A percentile compares a stretch with the other conserved stretches of the same genome.
Conservation (phyloP, 768 basidiomycete species). For the Leucocoprinus leucothites region DNA sequence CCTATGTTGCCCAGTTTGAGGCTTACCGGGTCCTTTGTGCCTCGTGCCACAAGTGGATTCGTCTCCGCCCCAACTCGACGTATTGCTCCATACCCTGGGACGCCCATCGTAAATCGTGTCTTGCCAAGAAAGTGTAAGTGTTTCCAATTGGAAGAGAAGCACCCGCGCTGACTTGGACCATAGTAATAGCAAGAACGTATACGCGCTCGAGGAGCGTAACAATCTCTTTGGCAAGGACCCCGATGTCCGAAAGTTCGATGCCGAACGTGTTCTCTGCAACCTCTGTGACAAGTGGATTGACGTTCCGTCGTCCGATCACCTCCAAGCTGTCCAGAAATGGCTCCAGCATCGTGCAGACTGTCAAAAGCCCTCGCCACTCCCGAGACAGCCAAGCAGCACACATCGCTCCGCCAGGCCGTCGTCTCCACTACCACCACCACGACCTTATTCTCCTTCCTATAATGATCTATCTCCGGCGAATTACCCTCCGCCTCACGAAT, state of each 20-base stretch:
- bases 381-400: not conserved
- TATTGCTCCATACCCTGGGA: slow-evolving; percentile 91
- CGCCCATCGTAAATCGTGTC: slow-evolving; percentile 78
- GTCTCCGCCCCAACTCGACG: slow-evolving; percentile 81
- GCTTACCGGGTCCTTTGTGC: slow-evolving; percentile 78
- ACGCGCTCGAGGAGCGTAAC: slow-evolving; percentile 60
- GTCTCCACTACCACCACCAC: slow-evolving; percentile 16
- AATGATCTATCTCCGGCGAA: slow-evolving; percentile 58
- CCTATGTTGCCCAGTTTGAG: slow-evolving; percentile 79
- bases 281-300: slow-evolving; percentile 68
- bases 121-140: slow-evolving; percentile 73
- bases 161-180: slow-evolving; percentile 8
- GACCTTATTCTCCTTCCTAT: slow-evolving; percentile 38
- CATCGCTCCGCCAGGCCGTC: slow-evolving; percentile 12
- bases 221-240: slow-evolving; percentile 60
- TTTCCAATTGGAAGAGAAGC: slow-evolving; percentile 4
- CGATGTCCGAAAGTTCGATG: slow-evolving; percentile 71
- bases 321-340: slow-evolving; percentile 64
- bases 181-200: slow-evolving; percentile 48
- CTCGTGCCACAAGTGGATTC: slow-evolving; percentile 82
- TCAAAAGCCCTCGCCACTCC: slow-evolving; percentile 29
- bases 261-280: slow-evolving; percentile 67
- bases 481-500: slow-evolving; percentile 59
- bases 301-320: slow-evolving; percentile 57
- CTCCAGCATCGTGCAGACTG: slow-evolving; percentile 57